Conservation (phyloP, 805 yeast species). For the Scheffersomyces stipitis region DNA sequence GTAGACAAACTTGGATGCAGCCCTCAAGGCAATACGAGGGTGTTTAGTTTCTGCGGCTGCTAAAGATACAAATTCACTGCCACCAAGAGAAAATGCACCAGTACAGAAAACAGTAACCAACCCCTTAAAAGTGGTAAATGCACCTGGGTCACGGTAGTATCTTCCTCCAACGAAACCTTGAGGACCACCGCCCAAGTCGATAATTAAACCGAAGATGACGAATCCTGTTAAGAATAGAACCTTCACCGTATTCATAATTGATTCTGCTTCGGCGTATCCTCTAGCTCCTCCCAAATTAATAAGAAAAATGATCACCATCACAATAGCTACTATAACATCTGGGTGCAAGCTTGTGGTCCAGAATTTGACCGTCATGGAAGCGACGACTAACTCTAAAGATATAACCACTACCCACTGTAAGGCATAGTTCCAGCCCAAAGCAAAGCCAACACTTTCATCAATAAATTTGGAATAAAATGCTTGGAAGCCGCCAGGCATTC, state of each 20-base stretch:
- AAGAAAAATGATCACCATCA: constrained; percentile 19
- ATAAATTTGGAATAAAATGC: constrained; percentile 29
- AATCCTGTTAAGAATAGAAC: constrained; percentile 26
- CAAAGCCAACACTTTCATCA: constrained; percentile 38
- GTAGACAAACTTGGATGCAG: constrained; percentile 27
- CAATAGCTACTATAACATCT: constrained; percentile 22
- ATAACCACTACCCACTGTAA: constrained; percentile 30
- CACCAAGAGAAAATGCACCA: constrained; percentile 34
- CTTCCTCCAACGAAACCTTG: constrained; percentile 31
- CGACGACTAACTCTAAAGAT: constrained; percentile 26
- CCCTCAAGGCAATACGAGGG: constrained; percentile 18
- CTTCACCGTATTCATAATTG: constrained; percentile 25
- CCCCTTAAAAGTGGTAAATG: constrained; percentile 29
- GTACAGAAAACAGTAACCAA: constrained; percentile 30
- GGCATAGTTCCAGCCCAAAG: constrained; percentile 39
- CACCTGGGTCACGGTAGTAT: constrained; percentile 34
- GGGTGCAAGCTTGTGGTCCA: constrained; percentile 22
- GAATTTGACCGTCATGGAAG: constrained; percentile 26
- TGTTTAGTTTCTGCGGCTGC: constrained; percentile 28
- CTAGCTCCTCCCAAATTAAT: constrained; percentile 27
- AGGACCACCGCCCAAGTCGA: constrained; percentile 27
- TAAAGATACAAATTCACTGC: constrained; percentile 32
- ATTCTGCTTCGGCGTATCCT: constrained; percentile 32
- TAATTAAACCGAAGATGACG: constrained; percentile 25
- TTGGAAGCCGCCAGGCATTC: constrained; percentile 28